A percentile compares a stretch with the other conserved stretches of the same genome.
Conservation (phyloP, 2,329 filamentous ascomycete species). For the Fragosphaeria purpurea region DNA sequence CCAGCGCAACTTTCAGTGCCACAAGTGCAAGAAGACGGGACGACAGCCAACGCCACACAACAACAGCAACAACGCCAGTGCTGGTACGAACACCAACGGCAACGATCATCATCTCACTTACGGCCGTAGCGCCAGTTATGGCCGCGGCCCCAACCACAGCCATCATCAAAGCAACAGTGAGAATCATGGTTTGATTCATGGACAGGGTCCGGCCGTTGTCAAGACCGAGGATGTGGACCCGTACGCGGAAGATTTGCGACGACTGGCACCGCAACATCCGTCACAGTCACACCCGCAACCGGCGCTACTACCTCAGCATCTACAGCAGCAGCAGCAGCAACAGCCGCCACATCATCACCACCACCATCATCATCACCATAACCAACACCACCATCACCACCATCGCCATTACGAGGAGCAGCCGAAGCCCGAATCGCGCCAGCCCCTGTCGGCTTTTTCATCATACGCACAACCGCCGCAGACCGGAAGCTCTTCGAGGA, state of each 20-base stretch:
- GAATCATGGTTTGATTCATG: background rate
- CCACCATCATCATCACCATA: background rate
- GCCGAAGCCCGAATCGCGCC: constrained; percentile 1
- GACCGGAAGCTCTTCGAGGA: background rate
- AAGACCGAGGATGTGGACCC: constrained; percentile 13
- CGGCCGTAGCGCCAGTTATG: constrained; percentile 12
- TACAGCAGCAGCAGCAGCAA: background rate
- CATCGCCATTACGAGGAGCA: constrained; percentile 1
- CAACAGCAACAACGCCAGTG: background rate
- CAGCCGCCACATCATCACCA: background rate
- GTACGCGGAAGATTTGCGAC: constrained; percentile 6
- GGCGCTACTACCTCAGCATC: background rate
- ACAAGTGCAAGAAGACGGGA: constrained; percentile 57
- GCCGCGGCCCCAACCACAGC: constrained; percentile 12
- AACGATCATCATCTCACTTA: background rate
- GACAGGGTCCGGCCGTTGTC: constrained; percentile 1
- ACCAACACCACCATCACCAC: constrained; percentile 1
- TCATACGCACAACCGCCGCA: constrained; percentile 1
- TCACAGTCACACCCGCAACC: background rate
- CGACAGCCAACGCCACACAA: constrained; percentile 30
- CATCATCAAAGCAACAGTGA: background rate
- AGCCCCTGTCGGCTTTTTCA: background rate
- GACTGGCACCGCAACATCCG: constrained; percentile 6
- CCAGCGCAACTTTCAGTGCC: constrained; percentile 59
- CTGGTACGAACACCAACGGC: background rate